Evolutionary conservation across 1,284 basidiomycete genomes (phyloP), one percentile per base, ranked within the genome.

Genomic region (Fistulinella cinereoalba): DNA sequence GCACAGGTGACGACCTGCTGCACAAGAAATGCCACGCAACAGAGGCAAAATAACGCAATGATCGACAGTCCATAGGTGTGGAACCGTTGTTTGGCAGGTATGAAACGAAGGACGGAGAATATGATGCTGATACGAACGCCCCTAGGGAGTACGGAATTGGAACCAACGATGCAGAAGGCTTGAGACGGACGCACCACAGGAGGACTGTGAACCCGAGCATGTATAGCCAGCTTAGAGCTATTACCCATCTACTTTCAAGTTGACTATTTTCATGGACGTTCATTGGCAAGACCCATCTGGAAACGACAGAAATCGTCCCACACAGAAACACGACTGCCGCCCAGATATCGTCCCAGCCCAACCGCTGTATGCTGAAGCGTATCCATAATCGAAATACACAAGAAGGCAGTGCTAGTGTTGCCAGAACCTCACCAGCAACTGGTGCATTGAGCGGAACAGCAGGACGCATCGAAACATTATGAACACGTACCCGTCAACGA

Each of bases 321-420:
- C 6, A 41, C 7, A 22, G 18, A 13, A 24, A 25, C 18, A 33
- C 24, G 21, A 47, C 23, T 3, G 29, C 10, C 15, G 28, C 46
- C 41, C 46, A 47, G 23, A 27, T 11, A 32, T 47, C 46, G 16
- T 47, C 46, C 46, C 40, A 47, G 40, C 46, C 41, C 18, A 47
- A 21, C 16, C 40, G 33, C 16, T 24, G 28, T 42, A 47, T 42
- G 5, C 11, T 27, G 7, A 38, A 6, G 13, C 45, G 34, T 6
- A 47, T 21, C 18, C 8, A 37, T 28, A 47, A 18, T 25, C 45
- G 34, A 29, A 42, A 32, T 5, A 42, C 8, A 4, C 34, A 25
- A 10, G 38, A 27, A 25, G 28, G 9, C 13, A 40, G 6, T 16
- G 31, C 37, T 31, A 45, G 29, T n/a, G 10, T 3, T 13, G 33